Evolutionary conservation across 78 protist species (phyloP), one percentile per base, ranked within the genome.

Genomic region (Bodo saltans): DNA sequence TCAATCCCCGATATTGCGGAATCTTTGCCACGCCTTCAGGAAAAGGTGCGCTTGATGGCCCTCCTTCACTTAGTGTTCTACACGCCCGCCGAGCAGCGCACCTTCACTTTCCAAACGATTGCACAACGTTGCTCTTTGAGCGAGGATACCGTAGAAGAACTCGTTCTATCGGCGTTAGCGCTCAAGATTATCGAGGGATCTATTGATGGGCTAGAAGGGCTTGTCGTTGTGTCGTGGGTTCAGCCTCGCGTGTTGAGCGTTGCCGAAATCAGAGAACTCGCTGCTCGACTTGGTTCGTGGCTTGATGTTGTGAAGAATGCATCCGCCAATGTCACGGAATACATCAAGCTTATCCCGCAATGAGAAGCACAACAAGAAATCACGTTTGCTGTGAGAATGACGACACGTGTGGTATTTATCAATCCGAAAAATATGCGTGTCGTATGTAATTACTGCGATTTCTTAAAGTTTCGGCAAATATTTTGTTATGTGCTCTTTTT

Each of bases 31-130:
- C 8, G n/a, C n/a, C 60, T 47, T 17, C 8, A 17, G n/a, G n/a
- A 47, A 8, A 47, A 47, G 60, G 60, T 47, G n/a, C 60, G 60
- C 60, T 17, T 47, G 60, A 47, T 47, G 60, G 60, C 60, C n/a
- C 60, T 47, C n/a, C 60, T 47, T 17, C 60, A 47, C 17, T 17
- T 47, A 23, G 60, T 47, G 60, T 47, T 47, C 60, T 17, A 47
- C 60, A 47, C 60, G 60, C 60, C 60, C n/a, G 60, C 60, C 60
- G 60, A 47, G n/a, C n/a, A 47, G 60, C 60, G 60, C 60, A 47
- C 17, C n/a, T 23, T 47, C 60, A 17, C n/a, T 17, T 47, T 47
- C 60, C n/a, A 47, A 8, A 17, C 17, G 60, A 47, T 47, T 17
- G 60, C 60, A 8, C n/a, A 8, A 8, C 60, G 60, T 17, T 47